phyloP scores from a whole-genome alignment of 1,284 basidiomycete species.

The Ganoderma lingzhi region DNA sequence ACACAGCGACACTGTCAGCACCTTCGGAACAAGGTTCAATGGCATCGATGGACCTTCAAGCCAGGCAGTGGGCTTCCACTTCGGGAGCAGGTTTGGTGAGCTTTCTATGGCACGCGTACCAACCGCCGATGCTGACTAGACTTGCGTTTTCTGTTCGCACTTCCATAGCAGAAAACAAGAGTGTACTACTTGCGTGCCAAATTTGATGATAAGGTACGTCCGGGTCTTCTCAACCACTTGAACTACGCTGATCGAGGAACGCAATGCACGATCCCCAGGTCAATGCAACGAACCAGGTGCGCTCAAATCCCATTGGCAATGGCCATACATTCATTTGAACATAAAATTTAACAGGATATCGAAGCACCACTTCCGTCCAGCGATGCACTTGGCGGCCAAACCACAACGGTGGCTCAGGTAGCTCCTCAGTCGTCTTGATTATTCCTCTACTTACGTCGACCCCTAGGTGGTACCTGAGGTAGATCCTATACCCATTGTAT shows the following conservation, averaged over 20 bases:
- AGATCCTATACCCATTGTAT: background rate
- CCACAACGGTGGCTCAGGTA: conserved; percentile 6
- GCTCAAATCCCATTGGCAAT: background rate
- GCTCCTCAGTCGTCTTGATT: background rate
- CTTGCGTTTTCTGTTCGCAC: background rate
- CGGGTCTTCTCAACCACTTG: background rate
- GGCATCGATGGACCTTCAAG: background rate
- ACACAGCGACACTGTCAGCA: background rate
- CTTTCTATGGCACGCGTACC: background rate
- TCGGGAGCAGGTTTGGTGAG: background rate
- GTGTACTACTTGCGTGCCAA: background rate
- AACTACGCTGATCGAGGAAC: background rate
- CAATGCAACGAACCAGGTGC: conserved; percentile 21
- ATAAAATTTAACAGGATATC: conserved; percentile 2
- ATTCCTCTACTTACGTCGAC: background rate
- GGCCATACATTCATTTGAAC: background rate
- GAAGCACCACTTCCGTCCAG: conserved; percentile 19
- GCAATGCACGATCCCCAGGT: background rate
- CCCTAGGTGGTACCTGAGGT: background rate
- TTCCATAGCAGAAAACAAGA: background rate
- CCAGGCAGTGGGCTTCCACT: background rate
- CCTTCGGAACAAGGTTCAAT: background rate
- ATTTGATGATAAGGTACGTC: background rate
- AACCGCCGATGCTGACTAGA: background rate
- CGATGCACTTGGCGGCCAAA: conserved; percentile 10